Evolutionary conservation across 1,139 yeast genomes (phyloP).

Genomic region (Sugiyamaella sp.): DNA sequence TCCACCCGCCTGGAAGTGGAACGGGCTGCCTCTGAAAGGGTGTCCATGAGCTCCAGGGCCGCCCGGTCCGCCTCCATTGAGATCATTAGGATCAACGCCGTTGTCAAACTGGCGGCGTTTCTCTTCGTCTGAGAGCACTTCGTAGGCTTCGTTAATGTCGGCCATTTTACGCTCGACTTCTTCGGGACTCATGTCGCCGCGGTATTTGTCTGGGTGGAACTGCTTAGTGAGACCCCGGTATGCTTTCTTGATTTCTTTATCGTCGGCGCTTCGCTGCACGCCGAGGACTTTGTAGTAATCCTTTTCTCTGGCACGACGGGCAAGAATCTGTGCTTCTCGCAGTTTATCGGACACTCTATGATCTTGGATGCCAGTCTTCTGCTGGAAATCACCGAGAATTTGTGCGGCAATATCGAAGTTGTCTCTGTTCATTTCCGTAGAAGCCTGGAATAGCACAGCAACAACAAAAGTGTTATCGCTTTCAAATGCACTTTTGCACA

Average conservation of each 20-base stretch:
- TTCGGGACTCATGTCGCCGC: constrained; percentile 66
- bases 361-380: constrained; percentile 50
- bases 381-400: constrained; percentile 47
- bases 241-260: constrained; percentile 76
- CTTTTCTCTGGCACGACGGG: constrained; percentile 56
- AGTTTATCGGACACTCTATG: constrained; percentile 53
- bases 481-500: constrained; percentile 45
- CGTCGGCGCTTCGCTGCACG: constrained; percentile 66
- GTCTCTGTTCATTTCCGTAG: constrained; percentile 47
- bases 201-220: constrained; percentile 90
- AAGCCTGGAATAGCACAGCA: constrained; percentile 51
- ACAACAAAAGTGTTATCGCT: constrained; percentile 50
- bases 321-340: constrained; percentile 55
- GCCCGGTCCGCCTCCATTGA: constrained; percentile 24
- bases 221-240: constrained; percentile 76
- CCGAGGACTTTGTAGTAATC: constrained; percentile 86
- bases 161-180: constrained; percentile 85
- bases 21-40: constrained; percentile 19
- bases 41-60: constrained; percentile 28
- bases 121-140: constrained; percentile 70
- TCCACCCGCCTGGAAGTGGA: constrained; percentile 27
- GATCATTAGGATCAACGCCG: constrained; percentile 63
- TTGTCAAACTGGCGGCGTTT: constrained; percentile 65
- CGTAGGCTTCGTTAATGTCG: constrained; percentile 91
- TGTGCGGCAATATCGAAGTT: constrained; percentile 51